Base-by-base conservation (phyloP, 129 eudicot species). In the Escallonia herrerae region DNA sequence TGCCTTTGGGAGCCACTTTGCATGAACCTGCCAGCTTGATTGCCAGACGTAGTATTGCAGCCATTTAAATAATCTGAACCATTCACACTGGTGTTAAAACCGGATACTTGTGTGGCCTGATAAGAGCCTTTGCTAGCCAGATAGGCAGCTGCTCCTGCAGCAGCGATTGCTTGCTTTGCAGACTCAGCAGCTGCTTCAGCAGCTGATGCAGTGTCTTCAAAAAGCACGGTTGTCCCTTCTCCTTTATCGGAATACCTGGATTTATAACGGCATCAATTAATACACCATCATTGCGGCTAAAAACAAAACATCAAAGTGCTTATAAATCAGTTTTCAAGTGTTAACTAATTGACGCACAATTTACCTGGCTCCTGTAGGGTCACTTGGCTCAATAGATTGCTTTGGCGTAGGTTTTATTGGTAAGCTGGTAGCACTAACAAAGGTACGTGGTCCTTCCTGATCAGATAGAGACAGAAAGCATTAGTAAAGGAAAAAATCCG, bases 171-270 rank as follows among this genome's bases (percentile, higher is more conserved):
- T 71, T 78, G 63, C 68, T 89, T 85, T n/a, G 94, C 94, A 10
- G 94, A 80, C 75, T 89, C 93, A 1, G 96, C 95, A 77, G 99
- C 99, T 49, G 86, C 90, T 76, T 83, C 81, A 66, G 95, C 99
- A 56, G 95, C 99, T 58, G 99, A 82, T 47, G 89, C 89, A n/a
- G 95, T 77, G 79, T 89, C 83, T 57, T 86, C 76, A 75, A 67
- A 82, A 44, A 69, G 72, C 86, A 68, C 62, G 12, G 40, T n/a
- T 56, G 69, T 73, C 70, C 50, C 46, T 60, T 71, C 76, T 48
- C 68, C 83, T 44, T 80, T 73, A 61, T 80, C 77, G 11, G 84
- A 80, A 77, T 76, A 75, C 54, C 80, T 81, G 63, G 33, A 22
- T 22, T 22, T 22, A 22, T 22, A 22, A 22, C 33, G 33, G 33